Percentiles rank a stretch among this genome's conserved stretches.
These are phyloP conservation scores for Monotropa hypopitys DNA, from an alignment of 179 eudicot genomes.

Conservation along the genomic window DNA sequence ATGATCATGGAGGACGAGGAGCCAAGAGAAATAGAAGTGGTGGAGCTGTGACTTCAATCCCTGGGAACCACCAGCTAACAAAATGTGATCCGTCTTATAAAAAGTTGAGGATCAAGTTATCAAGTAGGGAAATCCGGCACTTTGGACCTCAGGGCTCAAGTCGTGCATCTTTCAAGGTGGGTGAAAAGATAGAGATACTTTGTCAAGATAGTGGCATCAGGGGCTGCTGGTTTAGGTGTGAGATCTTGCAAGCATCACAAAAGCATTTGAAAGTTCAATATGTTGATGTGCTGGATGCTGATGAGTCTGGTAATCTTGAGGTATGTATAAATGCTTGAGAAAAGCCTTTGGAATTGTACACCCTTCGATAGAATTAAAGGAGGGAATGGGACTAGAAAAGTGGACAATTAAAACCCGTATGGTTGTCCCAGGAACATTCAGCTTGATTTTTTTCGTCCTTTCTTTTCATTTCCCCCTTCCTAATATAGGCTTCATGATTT, in stretches of 20 bases:
- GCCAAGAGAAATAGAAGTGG: slow-evolving; percentile 16
- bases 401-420: background rate
- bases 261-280: slow-evolving; percentile 63
- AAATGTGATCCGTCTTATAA: slow-evolving; percentile 18
- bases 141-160: slow-evolving; percentile 10
- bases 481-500: background rate
- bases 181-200: slow-evolving; percentile 64
- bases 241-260: slow-evolving; percentile 47
- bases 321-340: slow-evolving; percentile 22
- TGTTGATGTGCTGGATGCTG: slow-evolving; percentile 76
- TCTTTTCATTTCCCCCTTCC: background rate
- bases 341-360: background rate
- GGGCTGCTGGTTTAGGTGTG: slow-evolving; percentile 98
- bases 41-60: background rate
- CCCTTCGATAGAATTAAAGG: background rate
- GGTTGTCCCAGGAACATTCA: background rate
- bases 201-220: slow-evolving; percentile 93
- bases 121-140: slow-evolving; percentile 9
- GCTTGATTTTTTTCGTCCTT: background rate
- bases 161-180: slow-evolving; percentile 29
- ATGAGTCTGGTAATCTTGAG: slow-evolving; percentile 65
- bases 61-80: slow-evolving; percentile 3
- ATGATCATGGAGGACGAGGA: slow-evolving; percentile 42
- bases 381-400: background rate
- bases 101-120: slow-evolving; percentile 27